Percentiles rank a stretch among this genome's conserved stretches.
phyloP scores from a whole-genome alignment of 169 alveolate genomes.

The Eimeria tenella region DNA sequence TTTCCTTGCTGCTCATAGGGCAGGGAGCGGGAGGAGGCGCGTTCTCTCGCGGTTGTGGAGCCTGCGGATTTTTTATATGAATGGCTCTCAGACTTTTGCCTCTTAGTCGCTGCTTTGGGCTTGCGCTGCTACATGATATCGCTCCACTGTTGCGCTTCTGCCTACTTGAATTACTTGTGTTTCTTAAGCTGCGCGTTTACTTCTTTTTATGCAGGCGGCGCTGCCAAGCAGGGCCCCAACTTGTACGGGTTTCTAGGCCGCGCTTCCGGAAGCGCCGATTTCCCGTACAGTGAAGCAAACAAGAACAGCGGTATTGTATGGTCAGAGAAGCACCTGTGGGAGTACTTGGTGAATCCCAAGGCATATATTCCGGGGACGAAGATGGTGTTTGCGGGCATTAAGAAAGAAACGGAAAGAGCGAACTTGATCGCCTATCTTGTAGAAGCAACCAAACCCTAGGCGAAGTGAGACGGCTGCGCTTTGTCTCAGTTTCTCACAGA shows the following conservation, averaged over 20 bases:
- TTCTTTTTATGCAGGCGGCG: constrained; percentile 87
- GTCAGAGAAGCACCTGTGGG: constrained; percentile 94
- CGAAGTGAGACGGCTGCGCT: not conserved
- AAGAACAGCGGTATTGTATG: constrained; percentile 93
- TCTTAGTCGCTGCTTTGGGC: too few species aligned
- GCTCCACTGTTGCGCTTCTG: not conserved
- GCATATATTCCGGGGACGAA: constrained; percentile 96
- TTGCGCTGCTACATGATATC: too few species aligned
- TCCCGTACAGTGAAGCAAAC: constrained; percentile 94
- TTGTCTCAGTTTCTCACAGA: not conserved
- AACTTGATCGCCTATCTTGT: constrained; percentile 95
- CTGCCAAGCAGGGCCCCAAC: constrained; percentile 93
- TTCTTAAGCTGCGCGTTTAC: not conserved
- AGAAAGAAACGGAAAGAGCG: constrained; percentile 96
- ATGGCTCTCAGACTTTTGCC: too few species aligned
- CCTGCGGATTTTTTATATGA: too few species aligned
- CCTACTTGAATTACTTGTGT: not conserved
- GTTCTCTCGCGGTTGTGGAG: too few species aligned
- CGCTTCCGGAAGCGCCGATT: constrained; percentile 90
- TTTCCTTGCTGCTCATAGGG: too few species aligned
- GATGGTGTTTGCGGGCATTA: constrained; percentile 98
- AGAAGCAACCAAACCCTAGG: constrained; percentile 70
- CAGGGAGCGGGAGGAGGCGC: too few species aligned
- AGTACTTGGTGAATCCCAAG: constrained; percentile 94
- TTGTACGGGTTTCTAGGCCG: constrained; percentile 92